A percentile compares a stretch with the other conserved stretches of the same genome.
Evolutionary conservation across 768 basidiomycete genomes (phyloP).

Genomic region (Trametes cubensis): DNA sequence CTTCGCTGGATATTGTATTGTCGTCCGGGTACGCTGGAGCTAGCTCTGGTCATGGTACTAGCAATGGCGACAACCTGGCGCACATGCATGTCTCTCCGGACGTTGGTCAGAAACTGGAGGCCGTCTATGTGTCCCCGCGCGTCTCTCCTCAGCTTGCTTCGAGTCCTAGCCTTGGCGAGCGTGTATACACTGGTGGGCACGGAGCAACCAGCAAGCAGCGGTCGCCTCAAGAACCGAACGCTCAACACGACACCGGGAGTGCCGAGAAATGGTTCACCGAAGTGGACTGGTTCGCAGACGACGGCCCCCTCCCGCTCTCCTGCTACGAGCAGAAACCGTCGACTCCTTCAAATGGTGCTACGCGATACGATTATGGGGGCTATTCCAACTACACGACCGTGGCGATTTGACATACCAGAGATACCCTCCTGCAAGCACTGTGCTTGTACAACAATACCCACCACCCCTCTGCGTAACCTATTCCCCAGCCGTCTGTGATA

Average conservation of each 20-base stretch:
- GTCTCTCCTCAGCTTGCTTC: not conserved
- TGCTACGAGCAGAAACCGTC: not conserved
- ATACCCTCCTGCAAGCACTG: too few species aligned
- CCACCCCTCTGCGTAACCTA: too few species aligned
- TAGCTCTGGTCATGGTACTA: not conserved
- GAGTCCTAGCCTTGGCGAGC: too few species aligned
- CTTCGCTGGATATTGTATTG: not conserved
- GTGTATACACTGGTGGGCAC: not conserved
- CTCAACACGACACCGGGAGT: not conserved
- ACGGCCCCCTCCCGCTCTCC: slow-evolving; percentile 10
- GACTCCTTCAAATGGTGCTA: not conserved
- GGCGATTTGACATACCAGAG: not conserved
- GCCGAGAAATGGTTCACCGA: slow-evolving; percentile 19
- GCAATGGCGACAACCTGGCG: not conserved
- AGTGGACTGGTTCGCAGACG: slow-evolving; percentile 20
- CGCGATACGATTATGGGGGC: not conserved
- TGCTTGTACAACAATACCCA: too few species aligned
- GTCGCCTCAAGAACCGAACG: not conserved
- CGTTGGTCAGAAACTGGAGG: not conserved
- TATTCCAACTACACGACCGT: not conserved
- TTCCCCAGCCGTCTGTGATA: too few species aligned
- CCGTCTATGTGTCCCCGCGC: not conserved
- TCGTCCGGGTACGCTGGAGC: not conserved
- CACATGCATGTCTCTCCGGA: slow-evolving; percentile 15
- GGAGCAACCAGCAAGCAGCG: not conserved